Evolutionary conservation across 345 rosid genomes (phyloP), one percentile per base, ranked within the genome.

Genomic region (Zanthoxylum bungeanum): DNA sequence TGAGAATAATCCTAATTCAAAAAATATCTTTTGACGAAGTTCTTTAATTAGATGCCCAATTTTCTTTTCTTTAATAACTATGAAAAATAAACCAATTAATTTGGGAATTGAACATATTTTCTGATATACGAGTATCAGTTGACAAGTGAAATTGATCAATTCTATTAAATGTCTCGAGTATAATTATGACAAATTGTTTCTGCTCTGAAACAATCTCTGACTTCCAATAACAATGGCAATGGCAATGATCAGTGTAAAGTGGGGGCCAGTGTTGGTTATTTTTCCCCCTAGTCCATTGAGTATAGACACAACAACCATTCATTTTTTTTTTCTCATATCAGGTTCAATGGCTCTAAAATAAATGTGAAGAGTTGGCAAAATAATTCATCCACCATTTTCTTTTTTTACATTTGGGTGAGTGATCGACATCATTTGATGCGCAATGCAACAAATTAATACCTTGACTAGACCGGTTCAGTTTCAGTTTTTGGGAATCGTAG

Each of bases 311-410:
- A 55, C 53, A 5, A 9, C 39, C 62, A 69, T 69, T 6, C 42
- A 56, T 14, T 44, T 44, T 17, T 4, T 44, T n/a, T 17, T 4
- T 44, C 39, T 0, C 22, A 9, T 11, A 21, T 46, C 53, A 64
- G 19, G 28, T 65, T 65, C 73, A 44, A 7, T 69, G 73, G 73
- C 73, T 69, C 64, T 10, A 44, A 56, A 68, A 7, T 1, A 4
- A 9, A 36, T 65, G 30, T 4, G 40, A 65, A 66, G 34, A 34
- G 59, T 51, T 22, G 70, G 11, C 53, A 46, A 1, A 22, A 27
- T 55, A 19, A 24, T 65, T 30, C 39, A 33, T 37, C 55, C 42
- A 57, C 40, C 16, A 22, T 57, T 67, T 52, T 19, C 49, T 22
- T 51, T 36, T 36, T n/a, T n/a, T n/a, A n/a, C n/a, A n/a, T 46